Evolutionary conservation across 306 rosid genomes (phyloP).

Genomic region (Fagus crenata): DNA sequence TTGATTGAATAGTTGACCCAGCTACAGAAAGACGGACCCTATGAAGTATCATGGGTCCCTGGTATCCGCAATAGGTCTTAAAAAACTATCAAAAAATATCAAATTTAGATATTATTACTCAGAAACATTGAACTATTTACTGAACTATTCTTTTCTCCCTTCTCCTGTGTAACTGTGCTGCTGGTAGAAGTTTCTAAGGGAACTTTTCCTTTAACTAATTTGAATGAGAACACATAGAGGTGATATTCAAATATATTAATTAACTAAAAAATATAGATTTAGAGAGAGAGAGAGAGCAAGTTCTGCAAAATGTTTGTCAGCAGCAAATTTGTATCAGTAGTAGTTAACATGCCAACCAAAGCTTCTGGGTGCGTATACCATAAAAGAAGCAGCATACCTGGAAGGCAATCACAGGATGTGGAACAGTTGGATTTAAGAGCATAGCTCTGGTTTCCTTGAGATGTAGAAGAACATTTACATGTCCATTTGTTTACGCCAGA

Average conservation of each 20-base stretch:
- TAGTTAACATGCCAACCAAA: conserved; percentile 6
- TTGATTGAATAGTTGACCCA: too few species aligned
- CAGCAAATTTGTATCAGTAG: conserved; percentile 1
- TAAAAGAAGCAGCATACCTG: conserved; percentile 55
- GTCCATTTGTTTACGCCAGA: conserved; percentile 63
- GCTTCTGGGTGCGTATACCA: conserved; percentile 30
- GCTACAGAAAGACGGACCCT: too few species aligned
- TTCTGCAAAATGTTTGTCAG: not conserved
- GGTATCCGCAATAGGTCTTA: too few species aligned
- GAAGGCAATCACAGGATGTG: conserved; percentile 74
- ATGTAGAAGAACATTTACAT: conserved; percentile 58
- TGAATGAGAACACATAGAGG: not conserved
- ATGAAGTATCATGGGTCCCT: too few species aligned
- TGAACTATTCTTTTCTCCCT: not conserved
- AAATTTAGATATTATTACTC: not conserved
- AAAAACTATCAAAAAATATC: too few species aligned
- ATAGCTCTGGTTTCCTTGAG: conserved; percentile 48
- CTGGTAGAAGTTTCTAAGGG: not conserved
- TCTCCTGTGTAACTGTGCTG: not conserved
- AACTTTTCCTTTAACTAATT: not conserved
- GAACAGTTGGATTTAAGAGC: conserved; percentile 69
- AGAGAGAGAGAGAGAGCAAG: not conserved
- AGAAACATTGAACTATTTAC: not conserved
- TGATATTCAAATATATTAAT: not conserved
- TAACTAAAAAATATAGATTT: not conserved